These are phyloP conservation scores for Abrus precatorius DNA, from an alignment of 306 rosid species.

Conservation along the genomic window DNA sequence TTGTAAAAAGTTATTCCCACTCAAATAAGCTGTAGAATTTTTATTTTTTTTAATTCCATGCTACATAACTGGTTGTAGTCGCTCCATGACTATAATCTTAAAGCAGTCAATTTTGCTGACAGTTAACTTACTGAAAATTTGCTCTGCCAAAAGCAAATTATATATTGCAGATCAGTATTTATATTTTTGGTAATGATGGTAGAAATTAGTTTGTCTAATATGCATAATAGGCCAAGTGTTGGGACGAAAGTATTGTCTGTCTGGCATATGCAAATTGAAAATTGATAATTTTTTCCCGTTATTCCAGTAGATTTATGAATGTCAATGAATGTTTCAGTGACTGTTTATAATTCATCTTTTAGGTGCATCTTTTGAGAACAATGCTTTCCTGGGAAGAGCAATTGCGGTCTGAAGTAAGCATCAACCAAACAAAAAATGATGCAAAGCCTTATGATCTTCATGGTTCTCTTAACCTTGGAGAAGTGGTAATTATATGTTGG, in stretches of 20 bases:
- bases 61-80: too few species aligned
- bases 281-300: slow-evolving; percentile 14
- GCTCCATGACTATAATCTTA: too few species aligned
- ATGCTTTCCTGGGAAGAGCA: slow-evolving; percentile 97
- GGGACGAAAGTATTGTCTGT: slow-evolving; percentile 21
- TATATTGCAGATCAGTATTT: too few species aligned
- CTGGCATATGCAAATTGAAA: slow-evolving; percentile 28
- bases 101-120: too few species aligned
- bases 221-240: slow-evolving; percentile 26
- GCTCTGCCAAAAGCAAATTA: too few species aligned
- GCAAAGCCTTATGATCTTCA: slow-evolving; percentile 41
- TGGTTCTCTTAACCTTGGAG: slow-evolving; percentile 67
- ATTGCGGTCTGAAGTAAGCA: slow-evolving; percentile 77
- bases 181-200: background rate
- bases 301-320: slow-evolving; percentile 32
- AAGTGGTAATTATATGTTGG: slow-evolving; percentile 90
- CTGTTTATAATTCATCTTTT: slow-evolving; percentile 43
- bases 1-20: too few species aligned
- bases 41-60: too few species aligned
- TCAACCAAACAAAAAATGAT: slow-evolving; percentile 51
- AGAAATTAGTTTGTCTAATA: slow-evolving; percentile 23
- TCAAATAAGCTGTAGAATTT: too few species aligned
- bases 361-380: slow-evolving; percentile 82
- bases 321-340: slow-evolving; percentile 21
- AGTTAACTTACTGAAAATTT: too few species aligned